These are phyloP conservation scores for Lachnellula arida DNA, from an alignment of 2,329 filamentous ascomycete genomes.

Conservation along the genomic window DNA sequence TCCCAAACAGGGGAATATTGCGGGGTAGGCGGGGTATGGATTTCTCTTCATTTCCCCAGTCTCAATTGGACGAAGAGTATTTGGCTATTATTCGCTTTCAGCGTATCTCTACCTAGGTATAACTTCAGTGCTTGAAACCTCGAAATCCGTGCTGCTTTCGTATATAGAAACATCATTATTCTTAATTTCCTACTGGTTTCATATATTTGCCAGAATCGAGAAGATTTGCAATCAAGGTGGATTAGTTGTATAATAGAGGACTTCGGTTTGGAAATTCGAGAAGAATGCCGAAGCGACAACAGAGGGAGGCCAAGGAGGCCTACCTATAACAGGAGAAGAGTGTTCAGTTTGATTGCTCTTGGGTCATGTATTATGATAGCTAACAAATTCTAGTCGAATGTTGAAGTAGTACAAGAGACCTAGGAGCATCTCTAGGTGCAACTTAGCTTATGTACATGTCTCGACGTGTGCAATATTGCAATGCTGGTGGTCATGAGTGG, in stretches of 20 bases:
- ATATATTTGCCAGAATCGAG: slow-evolving; percentile 51
- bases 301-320: slow-evolving; percentile 2
- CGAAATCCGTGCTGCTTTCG: slow-evolving; percentile 37
- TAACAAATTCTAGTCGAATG: not conserved
- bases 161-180: slow-evolving; percentile 36
- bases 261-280: slow-evolving; percentile 4
- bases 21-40: too few species aligned
- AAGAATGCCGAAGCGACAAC: slow-evolving; percentile 4
- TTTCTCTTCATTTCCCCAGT: too few species aligned
- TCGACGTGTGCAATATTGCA: too few species aligned
- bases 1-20: too few species aligned
- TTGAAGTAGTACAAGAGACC: too few species aligned
- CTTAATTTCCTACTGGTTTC: slow-evolving; percentile 34
- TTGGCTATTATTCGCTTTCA: slow-evolving; percentile 31
- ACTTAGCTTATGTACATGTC: too few species aligned
- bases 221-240: slow-evolving; percentile 45
- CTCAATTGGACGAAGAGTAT: too few species aligned
- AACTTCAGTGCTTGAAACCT: slow-evolving; percentile 37
- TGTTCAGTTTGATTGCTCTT: slow-evolving; percentile 35
- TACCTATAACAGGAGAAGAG: slow-evolving; percentile 4
- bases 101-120: slow-evolving; percentile 41
- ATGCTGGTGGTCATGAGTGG: too few species aligned
- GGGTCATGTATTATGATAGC: not conserved
- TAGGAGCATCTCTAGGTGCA: too few species aligned
- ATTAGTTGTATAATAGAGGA: slow-evolving; percentile 27